phyloP scores from a whole-genome alignment of 139 green algal species.

The Limnomonas spitsbergensis region DNA sequence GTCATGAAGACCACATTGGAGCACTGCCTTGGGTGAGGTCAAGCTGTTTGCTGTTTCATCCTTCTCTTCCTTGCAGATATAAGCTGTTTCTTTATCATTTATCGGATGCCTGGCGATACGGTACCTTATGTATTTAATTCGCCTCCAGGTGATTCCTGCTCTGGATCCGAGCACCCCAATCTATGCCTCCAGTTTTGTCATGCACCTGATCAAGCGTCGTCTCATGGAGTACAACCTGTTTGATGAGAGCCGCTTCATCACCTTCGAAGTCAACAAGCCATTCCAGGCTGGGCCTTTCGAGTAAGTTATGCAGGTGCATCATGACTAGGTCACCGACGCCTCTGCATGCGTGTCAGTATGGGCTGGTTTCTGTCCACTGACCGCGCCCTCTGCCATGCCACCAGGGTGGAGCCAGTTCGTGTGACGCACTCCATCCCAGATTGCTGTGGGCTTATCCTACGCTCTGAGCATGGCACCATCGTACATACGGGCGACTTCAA shows the following conservation, averaged over 20 bases:
- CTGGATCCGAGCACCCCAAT: slow-evolving; percentile 91
- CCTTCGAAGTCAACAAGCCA: slow-evolving; percentile 54
- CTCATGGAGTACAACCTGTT: slow-evolving; percentile 92
- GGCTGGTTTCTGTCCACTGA: no score
- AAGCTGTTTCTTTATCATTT: no score
- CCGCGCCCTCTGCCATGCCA: no score
- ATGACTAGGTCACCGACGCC: not conserved
- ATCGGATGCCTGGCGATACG: not conserved
- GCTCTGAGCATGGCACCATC: slow-evolving; percentile 86
- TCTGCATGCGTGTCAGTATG: no score
- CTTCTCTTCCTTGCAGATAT: not conserved
- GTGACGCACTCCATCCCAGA: slow-evolving; percentile 98
- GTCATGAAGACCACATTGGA: slow-evolving; percentile 96
- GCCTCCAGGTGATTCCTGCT: slow-evolving; percentile 75
- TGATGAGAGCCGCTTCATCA: slow-evolving; percentile 67
- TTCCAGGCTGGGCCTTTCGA: slow-evolving; percentile 81
- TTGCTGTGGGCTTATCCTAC: slow-evolving; percentile 91
- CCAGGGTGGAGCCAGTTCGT: slow-evolving; percentile 75
- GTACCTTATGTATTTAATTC: not conserved
- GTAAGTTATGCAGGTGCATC: slow-evolving; percentile 35
- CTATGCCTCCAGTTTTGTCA: slow-evolving; percentile 85
- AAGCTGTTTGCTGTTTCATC: not conserved
- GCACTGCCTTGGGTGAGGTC: slow-evolving; percentile 86
- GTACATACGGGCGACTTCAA: slow-evolving; percentile 96
- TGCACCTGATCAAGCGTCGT: slow-evolving; percentile 87